Base-by-base conservation (phyloP, 768 basidiomycete genomes). In the Gelatoporia subvermispora region DNA sequence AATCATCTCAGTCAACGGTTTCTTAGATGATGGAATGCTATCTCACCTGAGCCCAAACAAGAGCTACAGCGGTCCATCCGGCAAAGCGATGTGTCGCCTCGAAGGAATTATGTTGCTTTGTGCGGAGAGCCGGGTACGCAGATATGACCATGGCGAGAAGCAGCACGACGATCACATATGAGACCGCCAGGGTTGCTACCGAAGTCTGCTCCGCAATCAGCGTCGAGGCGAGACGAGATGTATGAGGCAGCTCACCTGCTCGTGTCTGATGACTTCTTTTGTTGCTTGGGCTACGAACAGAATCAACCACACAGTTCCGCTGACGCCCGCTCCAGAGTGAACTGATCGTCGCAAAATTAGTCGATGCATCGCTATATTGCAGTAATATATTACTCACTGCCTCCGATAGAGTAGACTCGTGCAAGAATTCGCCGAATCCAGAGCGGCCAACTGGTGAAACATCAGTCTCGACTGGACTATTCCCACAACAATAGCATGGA, bases 371-470 rank as follows among this genome's bases (percentile, higher is more conserved):
- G 9, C 13, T 20, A 20, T 4, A 22, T 8, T 8, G 20, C 4
- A 35, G 44, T 11, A 8, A 45, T 9, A 40, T 15, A 4, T 21
- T 16, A 57, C 64, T 61, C 49, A 65, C 64, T 49, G 17, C 79
- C 79, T 16, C 78, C 78, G 28, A 79, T 77, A 38, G 76, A 73
- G 50, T 79, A 79, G 2, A 79, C 77, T 37, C 77, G 68, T 35
- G 75, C 79, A 53, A 72, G 72, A 23, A 76, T 65, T 21, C 74
- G 68, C 37, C 79, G 73, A 45, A 79, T 73, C 43, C 67, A 62
- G 41, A 81, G 61, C 5, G 78, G 77, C 77, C 77, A 78, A 18
- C 75, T 78, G 39, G 21, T 22, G 18, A 22, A 9, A 2, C 24
- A 23, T 48, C 13, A 48, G 41, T 37, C 4, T 42, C 9, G 35